A percentile compares a stretch with the other conserved stretches of the same genome.
These are phyloP conservation scores for Pseudognaphalium luteoalbum DNA, from an alignment of 129 eudicot genomes.

Conservation along the genomic window DNA sequence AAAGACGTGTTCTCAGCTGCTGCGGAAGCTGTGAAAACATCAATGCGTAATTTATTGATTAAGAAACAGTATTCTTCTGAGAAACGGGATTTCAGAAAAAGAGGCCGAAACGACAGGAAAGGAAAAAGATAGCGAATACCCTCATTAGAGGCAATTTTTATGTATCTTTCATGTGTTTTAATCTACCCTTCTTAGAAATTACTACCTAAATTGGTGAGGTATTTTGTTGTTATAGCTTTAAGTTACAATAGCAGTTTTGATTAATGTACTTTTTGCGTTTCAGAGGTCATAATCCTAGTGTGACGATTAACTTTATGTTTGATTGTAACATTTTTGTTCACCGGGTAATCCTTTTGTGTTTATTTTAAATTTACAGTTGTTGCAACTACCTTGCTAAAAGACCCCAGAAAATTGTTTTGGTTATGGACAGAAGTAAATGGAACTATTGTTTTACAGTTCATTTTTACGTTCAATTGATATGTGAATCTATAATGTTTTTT, in stretches of 20 bases:
- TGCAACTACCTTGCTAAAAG: too few species aligned
- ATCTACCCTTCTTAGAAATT: background rate
- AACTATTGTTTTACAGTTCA: too few species aligned
- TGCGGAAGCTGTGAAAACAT: conserved; percentile 76
- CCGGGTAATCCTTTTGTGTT: too few species aligned
- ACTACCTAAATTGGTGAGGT: background rate
- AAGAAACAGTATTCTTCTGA: conserved; percentile 81
- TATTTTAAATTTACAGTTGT: too few species aligned
- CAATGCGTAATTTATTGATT: conserved; percentile 78
- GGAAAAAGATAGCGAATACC: conserved; percentile 19
- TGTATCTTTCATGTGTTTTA: background rate
- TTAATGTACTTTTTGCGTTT: too few species aligned
- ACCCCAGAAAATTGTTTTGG: too few species aligned
- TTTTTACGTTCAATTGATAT: too few species aligned
- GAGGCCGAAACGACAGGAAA: conserved; percentile 83
- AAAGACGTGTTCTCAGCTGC: conserved; percentile 61
- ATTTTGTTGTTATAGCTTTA: background rate
- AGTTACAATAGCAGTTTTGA: background rate
- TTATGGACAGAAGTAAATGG: too few species aligned
- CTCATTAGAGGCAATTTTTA: background rate
- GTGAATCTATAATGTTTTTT: too few species aligned
- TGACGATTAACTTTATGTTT: background rate
- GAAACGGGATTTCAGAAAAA: conserved; percentile 77
- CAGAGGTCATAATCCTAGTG: background rate
- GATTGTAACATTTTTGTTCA: too few species aligned